Conservation (phyloP, 768 basidiomycete species). For the Russula brevipes region DNA sequence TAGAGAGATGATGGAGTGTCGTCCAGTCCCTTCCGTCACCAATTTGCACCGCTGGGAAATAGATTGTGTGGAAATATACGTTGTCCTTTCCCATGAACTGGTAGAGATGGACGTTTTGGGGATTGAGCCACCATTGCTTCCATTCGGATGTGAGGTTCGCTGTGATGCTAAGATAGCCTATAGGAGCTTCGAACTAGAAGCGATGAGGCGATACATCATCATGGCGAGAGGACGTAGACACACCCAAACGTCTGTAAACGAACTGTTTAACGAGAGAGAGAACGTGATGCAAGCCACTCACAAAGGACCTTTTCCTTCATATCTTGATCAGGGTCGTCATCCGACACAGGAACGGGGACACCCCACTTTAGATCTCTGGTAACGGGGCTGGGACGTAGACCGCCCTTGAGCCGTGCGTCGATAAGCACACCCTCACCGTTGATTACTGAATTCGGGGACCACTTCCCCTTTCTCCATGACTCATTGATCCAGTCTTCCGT, state of each 20-base stretch:
- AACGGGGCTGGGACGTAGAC: conserved; percentile 82
- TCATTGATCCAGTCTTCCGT: conserved; percentile 85
- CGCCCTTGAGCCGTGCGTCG: conserved; percentile 80
- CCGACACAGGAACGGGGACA: conserved; percentile 76
- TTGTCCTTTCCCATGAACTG: conserved; percentile 99
- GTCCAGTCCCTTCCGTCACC: conserved; percentile 93
- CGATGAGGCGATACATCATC: background rate
- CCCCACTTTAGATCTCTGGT: conserved; percentile 97
- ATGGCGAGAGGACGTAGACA: conserved; percentile 31
- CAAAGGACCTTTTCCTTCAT: conserved; percentile 96
- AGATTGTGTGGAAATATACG: conserved; percentile 96
- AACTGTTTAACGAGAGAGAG: background rate
- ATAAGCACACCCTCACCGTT: conserved; percentile 84
- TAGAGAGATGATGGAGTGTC: conserved; percentile 86
- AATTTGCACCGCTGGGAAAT: conserved; percentile 85
- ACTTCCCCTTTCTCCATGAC: conserved; percentile 77
- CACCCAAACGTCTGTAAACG: conserved; percentile 82
- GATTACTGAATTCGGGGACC: conserved; percentile 90
- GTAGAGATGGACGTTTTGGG: conserved; percentile 81
- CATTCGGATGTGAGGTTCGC: conserved; percentile 92
- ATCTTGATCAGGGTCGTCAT: conserved; percentile 68
- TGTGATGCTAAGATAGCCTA: conserved; percentile 96
- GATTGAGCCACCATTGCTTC: conserved; percentile 97
- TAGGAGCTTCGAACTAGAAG: conserved; percentile 86
- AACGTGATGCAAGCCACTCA: conserved; percentile 40